These are phyloP conservation scores for Apiotrichum domesticum DNA, from an alignment of 1,284 basidiomycete species.

Conservation along the genomic window DNA sequence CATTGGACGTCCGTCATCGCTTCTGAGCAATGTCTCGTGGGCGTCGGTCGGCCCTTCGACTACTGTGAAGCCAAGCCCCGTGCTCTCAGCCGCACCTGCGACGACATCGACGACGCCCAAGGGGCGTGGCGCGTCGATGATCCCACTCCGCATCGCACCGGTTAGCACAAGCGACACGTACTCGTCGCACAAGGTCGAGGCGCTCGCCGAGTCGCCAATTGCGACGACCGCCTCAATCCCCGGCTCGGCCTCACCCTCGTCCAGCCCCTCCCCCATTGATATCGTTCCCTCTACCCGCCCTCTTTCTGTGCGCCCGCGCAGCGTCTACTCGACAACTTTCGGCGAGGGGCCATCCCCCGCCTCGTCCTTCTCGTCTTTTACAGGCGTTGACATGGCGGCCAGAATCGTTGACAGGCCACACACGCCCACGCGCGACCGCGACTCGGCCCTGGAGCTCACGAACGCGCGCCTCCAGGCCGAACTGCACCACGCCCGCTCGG, in stretches of 20 bases:
- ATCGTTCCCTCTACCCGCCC: neutral
- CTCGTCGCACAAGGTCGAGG: neutral
- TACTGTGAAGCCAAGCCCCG: too few relatives aligned
- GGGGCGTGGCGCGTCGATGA: neutral
- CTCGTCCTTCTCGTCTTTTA: neutral
- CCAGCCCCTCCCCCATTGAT: neutral
- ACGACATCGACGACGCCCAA: neutral
- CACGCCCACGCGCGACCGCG: neutral
- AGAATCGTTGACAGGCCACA: too few relatives aligned
- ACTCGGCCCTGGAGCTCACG: neutral
- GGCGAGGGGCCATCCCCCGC: neutral
- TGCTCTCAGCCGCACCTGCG: too few relatives aligned
- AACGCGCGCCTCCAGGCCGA: constrained; percentile 1
- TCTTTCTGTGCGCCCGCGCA: neutral
- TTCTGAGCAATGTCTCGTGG: constrained; percentile 1
- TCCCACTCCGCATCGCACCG: neutral
- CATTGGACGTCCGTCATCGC: neutral
- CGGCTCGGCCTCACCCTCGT: neutral
- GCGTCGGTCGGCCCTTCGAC: neutral
- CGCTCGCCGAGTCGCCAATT: neutral
- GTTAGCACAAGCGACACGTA: neutral
- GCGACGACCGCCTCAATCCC: neutral
- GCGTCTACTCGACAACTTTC: neutral
- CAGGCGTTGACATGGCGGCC: neutral
- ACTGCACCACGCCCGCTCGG: neutral